Evolutionary conservation across 805 yeast species (phyloP).

Genomic region (Lipomyces starkeyi): DNA sequence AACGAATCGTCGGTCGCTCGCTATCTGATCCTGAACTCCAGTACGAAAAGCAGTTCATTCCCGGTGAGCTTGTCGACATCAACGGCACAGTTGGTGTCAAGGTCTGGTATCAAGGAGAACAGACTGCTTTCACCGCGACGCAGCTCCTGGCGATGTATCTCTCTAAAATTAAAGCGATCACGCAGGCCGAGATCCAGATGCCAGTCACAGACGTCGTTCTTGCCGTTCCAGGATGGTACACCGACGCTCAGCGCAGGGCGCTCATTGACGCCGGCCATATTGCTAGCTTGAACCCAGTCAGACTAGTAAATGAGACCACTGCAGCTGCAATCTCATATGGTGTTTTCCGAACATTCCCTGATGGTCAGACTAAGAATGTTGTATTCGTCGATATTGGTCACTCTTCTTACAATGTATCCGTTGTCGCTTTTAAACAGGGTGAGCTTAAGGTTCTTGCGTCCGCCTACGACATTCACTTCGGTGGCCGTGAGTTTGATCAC

Average conservation of each 20-base stretch:
- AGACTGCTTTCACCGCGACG: conserved; percentile 78
- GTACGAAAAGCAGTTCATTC: conserved; percentile 75
- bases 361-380: conserved; percentile 78
- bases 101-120: conserved; percentile 82
- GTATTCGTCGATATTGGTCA: conserved; percentile 98
- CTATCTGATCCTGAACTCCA: conserved; percentile 73
- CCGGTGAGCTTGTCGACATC: conserved; percentile 72
- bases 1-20: conserved; percentile 86
- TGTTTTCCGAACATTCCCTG: conserved; percentile 96
- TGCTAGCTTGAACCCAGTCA: conserved; percentile 97
- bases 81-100: conserved; percentile 76
- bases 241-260: conserved; percentile 96
- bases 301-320: conserved; percentile 95
- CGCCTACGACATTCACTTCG: conserved; percentile 93
- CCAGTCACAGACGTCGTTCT: conserved; percentile 85
- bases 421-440: conserved; percentile 93
- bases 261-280: conserved; percentile 92
- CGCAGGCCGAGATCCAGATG: conserved; percentile 80
- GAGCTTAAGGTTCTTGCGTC: conserved; percentile 92
- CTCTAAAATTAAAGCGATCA: conserved; percentile 83
- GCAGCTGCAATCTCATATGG: conserved; percentile 99
- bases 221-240: conserved; percentile 97
- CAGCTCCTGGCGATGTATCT: conserved; percentile 96
- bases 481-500: conserved; percentile 96
- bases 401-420: conserved; percentile 87